Base-by-base conservation (phyloP, 345 rosid genomes). In the Kernera saxatilis region DNA sequence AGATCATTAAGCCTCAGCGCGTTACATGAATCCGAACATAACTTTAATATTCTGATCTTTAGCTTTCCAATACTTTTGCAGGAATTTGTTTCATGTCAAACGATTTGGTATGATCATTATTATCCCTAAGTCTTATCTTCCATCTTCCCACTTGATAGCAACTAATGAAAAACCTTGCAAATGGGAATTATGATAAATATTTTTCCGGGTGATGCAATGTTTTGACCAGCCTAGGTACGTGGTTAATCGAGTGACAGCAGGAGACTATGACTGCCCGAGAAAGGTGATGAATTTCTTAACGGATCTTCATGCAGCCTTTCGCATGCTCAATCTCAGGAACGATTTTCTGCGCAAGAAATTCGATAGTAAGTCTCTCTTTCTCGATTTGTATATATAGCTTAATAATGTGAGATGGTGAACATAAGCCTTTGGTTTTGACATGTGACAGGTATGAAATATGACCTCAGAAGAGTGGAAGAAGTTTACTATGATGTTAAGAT, bases 281-380 rank as follows among this genome's bases (percentile, higher is more conserved):
- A 89, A 89, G 78, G 96, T 89, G 80, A 75, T 85, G 85, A 84
- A 79, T 63, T 88, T 94, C 88, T 72, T 89, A 78, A 94, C 93
- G 8, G 97, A 89, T 69, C 95, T 94, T 55, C 87, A 89, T 52
- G 87, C 92, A 53, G 86, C 93, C 55, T 94, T 94, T 63, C 92
- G 91, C 6, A 94, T 88, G 92, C 97, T 94, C 64, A 94, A 94
- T 67, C 92, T 94, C 58, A 87, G 97, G 54, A 94, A 94, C 68
- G 99, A 94, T 77, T 91, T 94, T 67, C 84, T 94, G 5, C 97
- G 99, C 78, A 94, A 91, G 84, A 91, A 94, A 82, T 94, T 94
- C 60, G 97, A 94, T 56, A 73, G 99, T 94, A 82, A 66, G 75
- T 51, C 5, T 22, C 11, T 22, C 29, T 17, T 26, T 8, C 25